Evolutionary conservation across 2,329 filamentous ascomycete species (phyloP), one percentile per base, ranked within the genome.

Genomic region (Trichoderma breve): DNA sequence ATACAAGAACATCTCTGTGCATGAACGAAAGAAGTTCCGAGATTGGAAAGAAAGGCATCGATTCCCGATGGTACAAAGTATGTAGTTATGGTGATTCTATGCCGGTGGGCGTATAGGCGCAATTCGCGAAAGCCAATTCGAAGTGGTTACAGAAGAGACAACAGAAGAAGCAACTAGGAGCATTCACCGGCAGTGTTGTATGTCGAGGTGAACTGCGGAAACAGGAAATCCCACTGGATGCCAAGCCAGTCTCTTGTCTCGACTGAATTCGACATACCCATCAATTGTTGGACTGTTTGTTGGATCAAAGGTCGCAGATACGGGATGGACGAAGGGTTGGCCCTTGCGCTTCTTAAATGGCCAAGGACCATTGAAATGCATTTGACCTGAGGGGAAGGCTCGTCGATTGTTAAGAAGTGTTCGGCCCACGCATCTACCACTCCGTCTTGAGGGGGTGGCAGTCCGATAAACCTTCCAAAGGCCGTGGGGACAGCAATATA

Each of bases 241-340:
- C 39, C 39, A n/a, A 43, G 39, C 39, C 39, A n/a, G 39, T 43
- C 39, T n/a, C 18, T 0, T 2, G 39, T 0, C 39, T 43, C 39
- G 18, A n/a, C 0, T n/a, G 39, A n/a, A n/a, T 43, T 0, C 0
- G 15, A n/a, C 39, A 43, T n/a, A 0, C 15, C 7, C 39, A n/a
- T 43, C 39, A 43, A 43, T 4, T 43, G 39, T 1, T 43, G 15
- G 7, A 3, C 39, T 2, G 18, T 43, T n/a, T 3, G 39, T n/a
- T 43, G 39, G 1, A 43, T n/a, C 39, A 43, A 43, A n/a, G 39
- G 15, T n/a, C 36, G 36, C 36, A 43, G 15, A 8, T 18, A 4
- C 6, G 36, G 36, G 36, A 39, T 39, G 3, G 15, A 39, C 15
- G 36, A 39, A 18, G 36, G 18, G 39, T 43, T 43, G 39, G 39